Conservation (phyloP, 176 grass and related monocot genomes). For the Sorghum bicolor region Sorghum_bicolor_NCBIv3 NC_012873.2:60456501-60457000, state of each 20-base stretch:
- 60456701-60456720: not conserved
- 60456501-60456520: not conserved
- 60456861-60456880: not conserved
- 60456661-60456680: conserved; percentile 25
- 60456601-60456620: conserved; percentile 65
- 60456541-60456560: conserved; percentile 34
- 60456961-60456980: not conserved
- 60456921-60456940: not conserved
- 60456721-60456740: not conserved
- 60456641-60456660: not conserved
- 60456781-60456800: not conserved
- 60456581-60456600: conserved; percentile 46
- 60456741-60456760: not conserved
- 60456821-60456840: not conserved
- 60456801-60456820: not conserved
- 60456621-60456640: not conserved
- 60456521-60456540: conserved; percentile 34
- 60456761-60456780: not conserved
- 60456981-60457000: conserved; percentile 40
- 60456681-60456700: conserved; percentile 23
- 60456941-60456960: conserved; percentile 16
- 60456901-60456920: too few species aligned
- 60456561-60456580: not conserved
- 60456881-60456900: not conserved
- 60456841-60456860: not conserved